Evolutionary conservation across 768 basidiomycete species (phyloP).

Genomic region (Podaxis carcinomalis): DNA sequence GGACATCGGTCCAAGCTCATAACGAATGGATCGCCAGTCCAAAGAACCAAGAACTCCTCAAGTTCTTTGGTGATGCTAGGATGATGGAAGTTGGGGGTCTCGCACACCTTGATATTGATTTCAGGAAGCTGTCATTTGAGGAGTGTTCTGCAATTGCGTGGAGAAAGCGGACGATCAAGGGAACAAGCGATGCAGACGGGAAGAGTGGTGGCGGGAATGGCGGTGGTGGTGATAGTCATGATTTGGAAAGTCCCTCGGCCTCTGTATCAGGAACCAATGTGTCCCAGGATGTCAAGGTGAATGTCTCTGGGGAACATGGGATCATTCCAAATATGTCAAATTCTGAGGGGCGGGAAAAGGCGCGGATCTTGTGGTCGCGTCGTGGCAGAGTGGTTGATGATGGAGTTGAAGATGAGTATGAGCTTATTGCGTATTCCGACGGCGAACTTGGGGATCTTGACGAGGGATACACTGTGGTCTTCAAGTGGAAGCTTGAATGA

Average conservation of each 20-base stretch:
- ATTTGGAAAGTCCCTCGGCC: background rate
- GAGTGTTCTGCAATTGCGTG: slow-evolving; percentile 2
- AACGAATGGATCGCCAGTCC: slow-evolving; percentile 37
- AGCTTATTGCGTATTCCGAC: slow-evolving; percentile 2
- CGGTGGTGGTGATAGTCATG: background rate
- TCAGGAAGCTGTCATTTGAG: slow-evolving; percentile 21
- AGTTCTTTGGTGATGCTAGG: slow-evolving; percentile 19
- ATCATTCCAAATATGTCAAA: background rate
- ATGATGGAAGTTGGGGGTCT: slow-evolving; percentile 30
- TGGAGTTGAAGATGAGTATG: slow-evolving; percentile 3
- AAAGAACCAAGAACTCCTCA: slow-evolving; percentile 33
- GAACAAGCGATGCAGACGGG: background rate
- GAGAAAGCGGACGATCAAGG: background rate
- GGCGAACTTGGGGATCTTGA: background rate
- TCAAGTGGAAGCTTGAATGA: background rate
- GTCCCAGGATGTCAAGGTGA: background rate
- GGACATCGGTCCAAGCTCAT: slow-evolving; percentile 37
- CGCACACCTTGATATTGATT: slow-evolving; percentile 36
- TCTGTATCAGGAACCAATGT: background rate
- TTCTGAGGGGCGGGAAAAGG: background rate
- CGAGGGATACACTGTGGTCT: background rate
- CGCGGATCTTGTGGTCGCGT: slow-evolving; percentile 3
- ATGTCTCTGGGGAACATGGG: background rate
- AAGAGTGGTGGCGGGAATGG: background rate
- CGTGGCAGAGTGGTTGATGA: slow-evolving; percentile 1